Base-by-base conservation (phyloP, 2,329 filamentous ascomycete species). In the Bipolaris cookei region DNA sequence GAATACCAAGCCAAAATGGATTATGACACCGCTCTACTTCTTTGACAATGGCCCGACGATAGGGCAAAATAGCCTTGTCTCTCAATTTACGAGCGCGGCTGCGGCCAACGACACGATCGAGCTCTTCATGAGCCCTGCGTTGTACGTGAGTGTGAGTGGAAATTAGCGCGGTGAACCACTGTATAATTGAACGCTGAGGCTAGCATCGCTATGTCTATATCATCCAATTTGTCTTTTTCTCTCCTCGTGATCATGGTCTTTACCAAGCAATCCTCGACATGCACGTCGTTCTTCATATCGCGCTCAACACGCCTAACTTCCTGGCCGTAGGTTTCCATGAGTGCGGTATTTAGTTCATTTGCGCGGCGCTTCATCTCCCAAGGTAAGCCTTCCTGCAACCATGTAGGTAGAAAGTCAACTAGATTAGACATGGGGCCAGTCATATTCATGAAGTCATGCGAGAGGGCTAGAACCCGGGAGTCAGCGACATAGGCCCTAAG, bases 1-100 rank as follows among this genome's bases (percentile, higher is more conserved):
- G 45, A 18, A 25, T 51, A 18, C 47, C 47, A 7, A 32, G 47
- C 37, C 28, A 51, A 23, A 51, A 51, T 13, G 67, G 64, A 48
- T 48, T 25, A 51, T 53, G 45, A 61, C 63, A 65, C 0, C 75
- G 76, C 20, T 84, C 77, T 25, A 83, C 79, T 3, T 79, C 76
- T 0, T 71, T 68, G 21, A 72, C 58, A 14, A 69, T 59, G 10
- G 59, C 63, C 14, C 59, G 59, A 44, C 72, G 57, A 39, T 72
- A 69, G 32, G 56, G 60, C 49, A 85, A 23, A 20, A 30, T 46
- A 14, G 28, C 14, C 38, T 51, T 14, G 38, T 65, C 62, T 8
- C 51, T 41, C 4, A 56, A 28, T 8, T 8, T 54, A 28, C 61
- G 62, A 1, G 58, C 32, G 14, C 62, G 51, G 18, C 53, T 38